Percentiles rank a stretch among this genome's conserved stretches.
phyloP scores from a whole-genome alignment of 441 rosid genomes.

The Jatropha multifida region DNA sequence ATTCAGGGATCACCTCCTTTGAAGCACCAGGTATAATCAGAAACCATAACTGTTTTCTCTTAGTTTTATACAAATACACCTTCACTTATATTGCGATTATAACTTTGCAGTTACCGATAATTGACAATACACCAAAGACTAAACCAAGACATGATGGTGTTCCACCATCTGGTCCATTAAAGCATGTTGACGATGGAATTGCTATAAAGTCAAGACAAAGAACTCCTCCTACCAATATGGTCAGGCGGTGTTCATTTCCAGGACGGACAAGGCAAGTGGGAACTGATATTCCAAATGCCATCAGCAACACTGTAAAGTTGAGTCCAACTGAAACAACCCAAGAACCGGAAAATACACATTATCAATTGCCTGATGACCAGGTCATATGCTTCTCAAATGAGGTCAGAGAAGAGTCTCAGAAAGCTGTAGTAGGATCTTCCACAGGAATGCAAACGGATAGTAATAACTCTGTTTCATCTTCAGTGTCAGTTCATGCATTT shows the following conservation, averaged over 20 bases:
- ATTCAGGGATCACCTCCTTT: conserved; percentile 51
- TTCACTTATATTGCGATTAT: conserved; percentile 21
- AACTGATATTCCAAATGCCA: conserved; percentile 43
- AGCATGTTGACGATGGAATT: conserved; percentile 55
- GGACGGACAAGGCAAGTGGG: conserved; percentile 50
- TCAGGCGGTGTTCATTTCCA: conserved; percentile 54
- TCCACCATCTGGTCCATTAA: conserved; percentile 50
- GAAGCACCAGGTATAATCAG: conserved; percentile 69
- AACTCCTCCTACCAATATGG: conserved; percentile 64
- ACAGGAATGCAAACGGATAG: conserved; percentile 64
- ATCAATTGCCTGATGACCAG: conserved; percentile 28
- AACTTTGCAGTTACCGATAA: conserved; percentile 52
- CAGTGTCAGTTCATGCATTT: conserved; percentile 68
- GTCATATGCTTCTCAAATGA: conserved; percentile 30
- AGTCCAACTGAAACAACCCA: conserved; percentile 34
- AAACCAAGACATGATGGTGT: conserved; percentile 65
- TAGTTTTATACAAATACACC: conserved; percentile 13
- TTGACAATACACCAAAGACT: conserved; percentile 60
- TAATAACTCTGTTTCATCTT: conserved; percentile 70
- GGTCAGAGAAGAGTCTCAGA: conserved; percentile 34
- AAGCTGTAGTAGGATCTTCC: conserved; percentile 42
- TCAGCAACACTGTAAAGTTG: conserved; percentile 32
- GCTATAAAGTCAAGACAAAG: conserved; percentile 60
- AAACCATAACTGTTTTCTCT: conserved; percentile 9
- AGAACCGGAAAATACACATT: conserved; percentile 37